Evolutionary conservation across 1,284 basidiomycete genomes (phyloP).

Genomic region (Blastosporella zonata): DNA sequence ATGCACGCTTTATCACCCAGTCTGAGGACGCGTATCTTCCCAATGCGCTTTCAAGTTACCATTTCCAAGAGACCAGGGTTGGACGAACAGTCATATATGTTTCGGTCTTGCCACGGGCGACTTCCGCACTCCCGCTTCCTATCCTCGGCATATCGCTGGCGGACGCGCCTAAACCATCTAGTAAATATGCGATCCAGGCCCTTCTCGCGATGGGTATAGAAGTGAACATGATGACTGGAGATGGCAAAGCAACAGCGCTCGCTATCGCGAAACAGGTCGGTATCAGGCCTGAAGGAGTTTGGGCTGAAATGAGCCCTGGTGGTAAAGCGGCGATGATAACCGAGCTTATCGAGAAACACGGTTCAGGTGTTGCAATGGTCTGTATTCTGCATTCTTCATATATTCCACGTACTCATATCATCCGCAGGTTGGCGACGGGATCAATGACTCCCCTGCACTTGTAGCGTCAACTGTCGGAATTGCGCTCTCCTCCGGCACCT

Average conservation of each 20-base stretch:
- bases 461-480: constrained; percentile 95
- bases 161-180: constrained; percentile 82
- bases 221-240: constrained; percentile 91
- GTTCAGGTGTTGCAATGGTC: constrained; percentile 86
- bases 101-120: constrained; percentile 47
- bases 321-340: constrained; percentile 84
- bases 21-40: constrained; percentile 53
- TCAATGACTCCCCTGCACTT: constrained; percentile 97
- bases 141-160: constrained; percentile 76
- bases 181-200: constrained; percentile 75
- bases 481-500: constrained; percentile 92
- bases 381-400: constrained; percentile 22
- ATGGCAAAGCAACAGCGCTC: constrained; percentile 76
- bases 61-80: constrained; percentile 58
- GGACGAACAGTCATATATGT: constrained; percentile 88
- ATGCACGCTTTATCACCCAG: constrained; percentile 64
- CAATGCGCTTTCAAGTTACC: constrained; percentile 57
- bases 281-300: constrained; percentile 76
- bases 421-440: constrained; percentile 91
- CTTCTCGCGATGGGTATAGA: constrained; percentile 85
- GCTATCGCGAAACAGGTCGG: constrained; percentile 88
- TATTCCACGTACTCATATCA: constrained; percentile 4
- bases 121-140: constrained; percentile 42
- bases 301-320: constrained; percentile 88
- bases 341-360: constrained; percentile 71